Evolutionary conservation across 768 basidiomycete genomes (phyloP).

Genomic region (Tricholoma flavovirens): DNA sequence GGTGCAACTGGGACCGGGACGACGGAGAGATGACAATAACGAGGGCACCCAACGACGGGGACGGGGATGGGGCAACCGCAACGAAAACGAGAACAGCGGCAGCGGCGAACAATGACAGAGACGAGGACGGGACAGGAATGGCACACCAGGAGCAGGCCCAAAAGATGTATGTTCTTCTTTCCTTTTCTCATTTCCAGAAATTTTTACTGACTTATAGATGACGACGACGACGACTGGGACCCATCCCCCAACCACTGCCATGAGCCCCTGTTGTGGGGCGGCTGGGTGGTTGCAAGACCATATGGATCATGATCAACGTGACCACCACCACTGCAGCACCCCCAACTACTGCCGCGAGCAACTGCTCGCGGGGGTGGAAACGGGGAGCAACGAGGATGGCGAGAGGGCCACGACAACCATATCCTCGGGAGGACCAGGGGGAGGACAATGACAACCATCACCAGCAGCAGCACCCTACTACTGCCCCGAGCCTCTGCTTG

Average conservation of each 20-base stretch:
- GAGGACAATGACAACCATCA: too few species aligned
- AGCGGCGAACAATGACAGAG: background rate
- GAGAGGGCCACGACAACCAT: too few species aligned
- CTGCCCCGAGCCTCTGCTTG: too few species aligned
- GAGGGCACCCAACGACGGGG: background rate
- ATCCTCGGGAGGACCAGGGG: too few species aligned
- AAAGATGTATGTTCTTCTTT: background rate
- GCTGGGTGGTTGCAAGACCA: background rate
- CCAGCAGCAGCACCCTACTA: too few species aligned
- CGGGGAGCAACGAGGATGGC: too few species aligned
- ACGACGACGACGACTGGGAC: background rate
- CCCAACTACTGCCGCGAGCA: too few species aligned
- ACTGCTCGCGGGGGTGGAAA: background rate
- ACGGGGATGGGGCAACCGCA: background rate
- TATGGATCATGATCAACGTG: background rate
- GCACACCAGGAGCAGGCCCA: background rate
- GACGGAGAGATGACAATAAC: background rate
- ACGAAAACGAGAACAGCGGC: background rate
- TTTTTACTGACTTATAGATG: background rate
- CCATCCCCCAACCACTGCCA: background rate
- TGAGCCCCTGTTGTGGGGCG: background rate
- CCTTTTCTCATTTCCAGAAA: background rate
- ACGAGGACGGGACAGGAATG: background rate
- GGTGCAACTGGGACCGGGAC: too few species aligned
- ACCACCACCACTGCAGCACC: background rate